Base-by-base conservation (phyloP, 1,139 yeast species). In the Lodderomyces margitis region DNA sequence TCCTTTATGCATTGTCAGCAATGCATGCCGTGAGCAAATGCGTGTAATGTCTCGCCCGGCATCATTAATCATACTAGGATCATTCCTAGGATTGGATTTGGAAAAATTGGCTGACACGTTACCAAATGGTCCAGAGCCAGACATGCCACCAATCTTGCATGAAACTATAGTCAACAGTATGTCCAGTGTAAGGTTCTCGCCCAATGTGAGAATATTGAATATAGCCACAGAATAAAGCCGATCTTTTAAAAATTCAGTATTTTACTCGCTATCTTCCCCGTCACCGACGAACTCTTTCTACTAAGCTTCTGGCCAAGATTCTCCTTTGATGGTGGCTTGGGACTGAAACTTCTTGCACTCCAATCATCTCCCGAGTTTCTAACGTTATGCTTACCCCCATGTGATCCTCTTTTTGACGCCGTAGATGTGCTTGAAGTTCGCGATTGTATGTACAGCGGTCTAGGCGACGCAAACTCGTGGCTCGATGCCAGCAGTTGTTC, bases 11-110 rank as follows among this genome's bases (percentile, higher is more conserved):
- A 81, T 86, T 21, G 86, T 91, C 2, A 83, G 87, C 1, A 68
- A 86, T 2, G 78, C 77, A 44, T 92, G 98, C 62, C 79, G 81
- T 43, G 98, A 92, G 59, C 75, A 78, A 54, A 81, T 87, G 58
- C 64, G 83, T 41, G 98, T 92, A 5, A 68, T 91, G 52, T 88
- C 96, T 0, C 91, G 91, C 53, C 84, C 87, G 3, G 98, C 95
- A 0, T 89, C 96, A 0, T 64, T 78, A n/a, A 70, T 92, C 1
- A 79, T 92, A 3, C 55, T 91, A 11, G 81, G 78, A 11, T 57
- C 73, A 43, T 62, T 81, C 35, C 63, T 83, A n/a, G 70, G 68
- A 0, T 42, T 62, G 28, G 80, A 81, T 44, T 54, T 77, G 40
- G 73, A 74, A 19, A 55, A 48, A 19, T 40, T 71, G n/a, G 48